phyloP scores from a whole-genome alignment of 2,329 filamentous ascomycete genomes.

The Trichoderma sp. region DNA sequence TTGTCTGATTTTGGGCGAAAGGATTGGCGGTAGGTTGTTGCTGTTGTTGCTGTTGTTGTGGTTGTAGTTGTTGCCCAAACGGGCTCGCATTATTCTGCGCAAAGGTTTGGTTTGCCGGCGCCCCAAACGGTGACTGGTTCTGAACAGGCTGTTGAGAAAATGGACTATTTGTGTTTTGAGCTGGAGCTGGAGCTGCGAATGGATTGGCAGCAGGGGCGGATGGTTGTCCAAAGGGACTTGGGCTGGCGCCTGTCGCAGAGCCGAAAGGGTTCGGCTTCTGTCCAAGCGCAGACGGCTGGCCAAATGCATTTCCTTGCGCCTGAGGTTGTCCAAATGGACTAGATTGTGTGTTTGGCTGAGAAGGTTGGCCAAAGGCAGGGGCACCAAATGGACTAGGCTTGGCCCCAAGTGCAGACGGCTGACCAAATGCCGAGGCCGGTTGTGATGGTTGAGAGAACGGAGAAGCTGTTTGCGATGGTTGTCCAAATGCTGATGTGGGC shows the following conservation, averaged over 20 bases:
- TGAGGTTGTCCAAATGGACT: conserved; percentile 30
- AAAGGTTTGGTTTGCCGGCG: conserved; percentile 21
- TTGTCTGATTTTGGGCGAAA: conserved; percentile 33
- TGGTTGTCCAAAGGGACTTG: conserved; percentile 32
- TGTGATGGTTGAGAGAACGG: conserved; percentile 44
- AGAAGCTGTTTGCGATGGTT: conserved; percentile 34
- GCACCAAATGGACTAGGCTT: conserved; percentile 40
- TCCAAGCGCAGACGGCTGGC: conserved; percentile 40
- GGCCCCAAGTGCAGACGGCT: conserved; percentile 40
- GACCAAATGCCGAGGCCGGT: conserved; percentile 40
- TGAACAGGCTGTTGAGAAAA: conserved; percentile 29
- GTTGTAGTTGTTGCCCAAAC: conserved; percentile 29
- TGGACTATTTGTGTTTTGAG: conserved; percentile 29
- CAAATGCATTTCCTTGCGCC: conserved; percentile 32
- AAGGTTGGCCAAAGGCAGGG: conserved; percentile 39
- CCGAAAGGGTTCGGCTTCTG: conserved; percentile 43
- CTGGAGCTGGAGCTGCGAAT: conserved; percentile 29
- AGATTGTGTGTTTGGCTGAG: conserved; percentile 32
- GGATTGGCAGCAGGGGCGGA: conserved; percentile 31
- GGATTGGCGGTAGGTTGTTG: conserved; percentile 25
- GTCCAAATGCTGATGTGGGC: conserved; percentile 42
- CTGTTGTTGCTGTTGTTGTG: conserved; percentile 12
- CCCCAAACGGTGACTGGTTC: conserved; percentile 17
- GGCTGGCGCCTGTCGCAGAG: conserved; percentile 16
- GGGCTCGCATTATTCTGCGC: conserved; percentile 25